Evolutionary conservation across 192 early-diverging fungal genomes (phyloP).

Genomic region (Coemansia sp.): DNA sequence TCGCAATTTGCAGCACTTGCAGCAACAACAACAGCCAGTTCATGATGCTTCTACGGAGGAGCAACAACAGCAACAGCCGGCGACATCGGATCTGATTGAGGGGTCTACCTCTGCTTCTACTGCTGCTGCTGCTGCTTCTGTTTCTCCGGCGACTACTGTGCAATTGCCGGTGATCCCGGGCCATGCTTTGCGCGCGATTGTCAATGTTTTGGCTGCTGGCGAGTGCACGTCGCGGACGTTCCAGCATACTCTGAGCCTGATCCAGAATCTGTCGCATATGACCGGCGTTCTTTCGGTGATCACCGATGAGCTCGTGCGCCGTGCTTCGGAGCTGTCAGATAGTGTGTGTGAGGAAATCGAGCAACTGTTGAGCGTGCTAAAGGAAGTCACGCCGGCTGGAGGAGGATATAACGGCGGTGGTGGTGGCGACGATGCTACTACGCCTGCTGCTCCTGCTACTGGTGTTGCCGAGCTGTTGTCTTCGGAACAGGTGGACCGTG

Average conservation of each 20-base stretch:
- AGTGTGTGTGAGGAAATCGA: conserved; percentile 72
- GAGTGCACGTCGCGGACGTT: conserved; percentile 94
- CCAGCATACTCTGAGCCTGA: conserved; percentile 89
- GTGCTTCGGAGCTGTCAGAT: conserved; percentile 70
- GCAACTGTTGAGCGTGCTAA: conserved; percentile 64
- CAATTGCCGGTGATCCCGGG: conserved; percentile 84
- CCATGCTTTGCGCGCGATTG: conserved; percentile 78
- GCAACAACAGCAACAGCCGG: conserved; percentile 9
- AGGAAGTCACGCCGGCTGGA: conserved; percentile 12
- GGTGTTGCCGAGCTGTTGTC: conserved; percentile 4
- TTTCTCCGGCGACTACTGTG: conserved; percentile 32
- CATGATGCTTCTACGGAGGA: no score
- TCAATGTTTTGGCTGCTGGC: conserved; percentile 88
- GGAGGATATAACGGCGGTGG: not conserved
- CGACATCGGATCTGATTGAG: not conserved
- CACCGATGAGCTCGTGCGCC: conserved; percentile 75
- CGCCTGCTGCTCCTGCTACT: conserved; percentile 22
- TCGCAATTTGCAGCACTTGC: conserved; percentile 44
- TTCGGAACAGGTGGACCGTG: conserved; percentile 59
- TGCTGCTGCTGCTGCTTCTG: not conserved
- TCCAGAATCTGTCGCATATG: conserved; percentile 83
- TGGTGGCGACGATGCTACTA: conserved; percentile 43
- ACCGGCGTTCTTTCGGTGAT: conserved; percentile 73
- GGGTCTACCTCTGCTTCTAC: conserved; percentile 6
- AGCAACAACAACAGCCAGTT: conserved; percentile 8